Conservation (phyloP, 495 filamentous ascomycete species). For the Delitschia confertaspora region DNA sequence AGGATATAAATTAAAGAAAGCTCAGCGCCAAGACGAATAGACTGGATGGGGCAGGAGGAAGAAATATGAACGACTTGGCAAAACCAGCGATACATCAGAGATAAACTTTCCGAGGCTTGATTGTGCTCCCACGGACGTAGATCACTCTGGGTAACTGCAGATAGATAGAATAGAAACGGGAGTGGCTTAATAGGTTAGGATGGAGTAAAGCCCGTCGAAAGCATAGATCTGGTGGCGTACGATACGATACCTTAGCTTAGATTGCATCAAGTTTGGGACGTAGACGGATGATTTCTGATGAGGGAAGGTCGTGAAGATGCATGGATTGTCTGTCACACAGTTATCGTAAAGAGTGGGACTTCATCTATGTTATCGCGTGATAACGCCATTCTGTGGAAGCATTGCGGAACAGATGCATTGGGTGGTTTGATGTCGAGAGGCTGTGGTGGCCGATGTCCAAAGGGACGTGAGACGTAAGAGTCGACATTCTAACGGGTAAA, state of each 20-base stretch:
- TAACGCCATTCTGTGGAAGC: conserved; percentile 10
- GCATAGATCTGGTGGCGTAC: conserved; percentile 13
- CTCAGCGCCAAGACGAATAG: conserved; percentile 8
- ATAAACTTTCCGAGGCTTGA: conserved; percentile 2
- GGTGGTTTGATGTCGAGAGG: too few species aligned
- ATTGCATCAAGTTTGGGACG: background rate
- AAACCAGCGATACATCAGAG: conserved; percentile 1
- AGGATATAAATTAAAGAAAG: conserved; percentile 17
- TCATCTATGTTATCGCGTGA: conserved; percentile 9
- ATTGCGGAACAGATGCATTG: too few species aligned
- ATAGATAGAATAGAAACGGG: too few species aligned
- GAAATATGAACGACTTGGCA: conserved; percentile 14
- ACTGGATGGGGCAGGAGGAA: conserved; percentile 16
- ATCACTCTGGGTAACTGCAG: too few species aligned
- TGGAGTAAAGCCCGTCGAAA: conserved; percentile 17
- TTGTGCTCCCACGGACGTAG: background rate
- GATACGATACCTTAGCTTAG: background rate
- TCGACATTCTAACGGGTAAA: too few species aligned
- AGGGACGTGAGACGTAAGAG: too few species aligned
- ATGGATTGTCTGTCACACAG: conserved; percentile 4
- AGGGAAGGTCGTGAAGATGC: background rate
- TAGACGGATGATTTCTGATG: background rate
- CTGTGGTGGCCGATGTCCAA: too few species aligned
- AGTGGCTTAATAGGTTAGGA: too few species aligned
- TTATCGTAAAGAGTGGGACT: background rate